Evolutionary conservation across 805 yeast genomes (phyloP).

Genomic region (Torulaspora quercuum): DNA sequence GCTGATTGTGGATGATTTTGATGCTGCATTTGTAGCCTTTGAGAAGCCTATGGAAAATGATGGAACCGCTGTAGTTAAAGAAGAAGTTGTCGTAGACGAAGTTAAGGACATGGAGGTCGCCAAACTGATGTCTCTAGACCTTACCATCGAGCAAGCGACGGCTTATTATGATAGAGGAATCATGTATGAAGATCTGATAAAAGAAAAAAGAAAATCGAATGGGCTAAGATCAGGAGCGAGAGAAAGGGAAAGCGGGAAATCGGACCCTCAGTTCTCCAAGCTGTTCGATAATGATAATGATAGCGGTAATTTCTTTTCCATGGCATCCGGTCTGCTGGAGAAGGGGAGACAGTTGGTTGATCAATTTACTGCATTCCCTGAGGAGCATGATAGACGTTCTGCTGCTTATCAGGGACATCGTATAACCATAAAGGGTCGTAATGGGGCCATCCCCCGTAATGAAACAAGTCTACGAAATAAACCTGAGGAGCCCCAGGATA

Average conservation of each 20-base stretch:
- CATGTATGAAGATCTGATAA: constrained; percentile 24
- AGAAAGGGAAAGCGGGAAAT: constrained; percentile 1
- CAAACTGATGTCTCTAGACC: constrained; percentile 33
- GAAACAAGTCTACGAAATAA: too few relatives aligned
- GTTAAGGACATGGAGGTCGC: constrained; percentile 38
- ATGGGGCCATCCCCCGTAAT: not conserved
- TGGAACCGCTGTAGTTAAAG: constrained; percentile 1
- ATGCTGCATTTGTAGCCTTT: constrained; percentile 25
- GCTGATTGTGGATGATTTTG: constrained; percentile 20
- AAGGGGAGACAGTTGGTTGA: constrained; percentile 36
- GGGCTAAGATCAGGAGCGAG: not conserved
- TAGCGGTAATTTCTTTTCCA: constrained; percentile 18
- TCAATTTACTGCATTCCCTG: constrained; percentile 24
- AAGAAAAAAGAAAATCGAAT: constrained; percentile 5
- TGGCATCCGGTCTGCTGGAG: constrained; percentile 31
- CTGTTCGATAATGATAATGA: constrained; percentile 10
- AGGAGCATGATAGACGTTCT: constrained; percentile 21
- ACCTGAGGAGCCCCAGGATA: not conserved
- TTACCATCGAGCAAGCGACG: constrained; percentile 25
- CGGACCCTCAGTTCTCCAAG: not conserved
- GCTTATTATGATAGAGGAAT: constrained; percentile 26
- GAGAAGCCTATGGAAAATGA: constrained; percentile 2
- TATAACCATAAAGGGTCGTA: not conserved
- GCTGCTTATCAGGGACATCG: not conserved
- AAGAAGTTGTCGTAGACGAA: constrained; percentile 28